Conservation (phyloP, 768 basidiomycete species). For the Pholiota conissans region DNA sequence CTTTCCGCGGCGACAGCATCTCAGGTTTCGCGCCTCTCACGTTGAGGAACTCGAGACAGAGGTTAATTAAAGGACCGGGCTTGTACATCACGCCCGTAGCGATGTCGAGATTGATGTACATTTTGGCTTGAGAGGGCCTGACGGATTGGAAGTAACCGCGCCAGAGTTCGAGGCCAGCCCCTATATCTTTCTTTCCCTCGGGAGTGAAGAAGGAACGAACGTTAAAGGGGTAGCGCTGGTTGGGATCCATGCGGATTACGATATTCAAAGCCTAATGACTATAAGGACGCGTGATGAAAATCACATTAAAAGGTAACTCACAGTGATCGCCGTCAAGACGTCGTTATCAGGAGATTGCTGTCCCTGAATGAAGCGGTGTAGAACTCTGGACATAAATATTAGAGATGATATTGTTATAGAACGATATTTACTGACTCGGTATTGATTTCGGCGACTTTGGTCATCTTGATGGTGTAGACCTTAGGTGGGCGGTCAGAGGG, state of each 20-base stretch:
- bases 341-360: constrained; percentile 63
- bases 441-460: constrained; percentile 48
- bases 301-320: constrained; percentile 22
- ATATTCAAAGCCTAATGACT: constrained; percentile 66
- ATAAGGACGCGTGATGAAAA: background rate
- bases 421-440: constrained; percentile 25
- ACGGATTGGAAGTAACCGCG: constrained; percentile 83
- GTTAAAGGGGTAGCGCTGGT: constrained; percentile 68
- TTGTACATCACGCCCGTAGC: constrained; percentile 78
- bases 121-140: constrained; percentile 59
- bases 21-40: background rate
- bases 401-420: background rate
- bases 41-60: constrained; percentile 57
- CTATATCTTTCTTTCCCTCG: constrained; percentile 50
- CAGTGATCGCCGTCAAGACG: constrained; percentile 63
- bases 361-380: constrained; percentile 62
- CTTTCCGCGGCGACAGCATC: constrained; percentile 28
- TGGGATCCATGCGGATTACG: constrained; percentile 75
- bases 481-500: constrained; percentile 52
- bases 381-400: constrained; percentile 39
- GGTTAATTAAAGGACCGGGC: constrained; percentile 52
- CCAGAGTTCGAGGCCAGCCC: constrained; percentile 68
- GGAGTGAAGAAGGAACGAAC: constrained; percentile 74
- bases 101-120: constrained; percentile 79
- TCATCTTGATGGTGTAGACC: constrained; percentile 65